Evolutionary conservation across 1,284 basidiomycete species (phyloP), one percentile per base, ranked within the genome.

Genomic region (Porogramme epimiltina): DNA sequence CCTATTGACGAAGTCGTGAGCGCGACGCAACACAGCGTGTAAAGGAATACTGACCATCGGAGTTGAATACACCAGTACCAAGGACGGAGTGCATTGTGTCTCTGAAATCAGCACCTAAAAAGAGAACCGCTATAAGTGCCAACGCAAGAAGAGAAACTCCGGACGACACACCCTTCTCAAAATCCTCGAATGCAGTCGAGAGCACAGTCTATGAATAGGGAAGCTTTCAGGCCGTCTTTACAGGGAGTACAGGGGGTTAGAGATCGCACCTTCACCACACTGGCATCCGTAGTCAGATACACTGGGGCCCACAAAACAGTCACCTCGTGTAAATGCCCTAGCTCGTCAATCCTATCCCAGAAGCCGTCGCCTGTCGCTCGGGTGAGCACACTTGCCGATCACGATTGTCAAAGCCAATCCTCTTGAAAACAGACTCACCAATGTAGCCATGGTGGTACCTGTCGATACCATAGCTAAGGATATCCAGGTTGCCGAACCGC

Each of bases 111-210:
- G 48, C 51, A 18, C 58, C 39, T 44, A 22, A 6, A 11, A n/a
- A 15, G 15, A 22, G 3, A 19, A 10, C n/a, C 28, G 10, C 5
- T 10, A 9, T 4, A 37, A 10, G 13, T 16, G 34, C 5, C n/a
- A 6, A 16, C 13, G 34, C 5, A 6, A 16, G 34, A 13, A 16
- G n/a, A 16, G 9, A 18, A 37, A 18, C 34, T 15, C 15, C 28
- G 28, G 28, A 37, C 8, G 28, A 33, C 45, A 11, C 25, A 60
- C 64, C 64, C 36, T 65, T 65, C 46, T 59, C 60, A 26, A 48
- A 66, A 19, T 53, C 51, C 15, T 50, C 31, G 36, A 63, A 64
- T 9, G 63, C 62, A 1, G 62, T 63, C 5, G 62, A 62, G 9
- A 66, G 58, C 5, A 66, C 36, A 6, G 51, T 55, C 64, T 66